Evolutionary conservation across 768 basidiomycete species (phyloP), one percentile per base, ranked within the genome.

Genomic region (Lactarius sanguifluus): DNA sequence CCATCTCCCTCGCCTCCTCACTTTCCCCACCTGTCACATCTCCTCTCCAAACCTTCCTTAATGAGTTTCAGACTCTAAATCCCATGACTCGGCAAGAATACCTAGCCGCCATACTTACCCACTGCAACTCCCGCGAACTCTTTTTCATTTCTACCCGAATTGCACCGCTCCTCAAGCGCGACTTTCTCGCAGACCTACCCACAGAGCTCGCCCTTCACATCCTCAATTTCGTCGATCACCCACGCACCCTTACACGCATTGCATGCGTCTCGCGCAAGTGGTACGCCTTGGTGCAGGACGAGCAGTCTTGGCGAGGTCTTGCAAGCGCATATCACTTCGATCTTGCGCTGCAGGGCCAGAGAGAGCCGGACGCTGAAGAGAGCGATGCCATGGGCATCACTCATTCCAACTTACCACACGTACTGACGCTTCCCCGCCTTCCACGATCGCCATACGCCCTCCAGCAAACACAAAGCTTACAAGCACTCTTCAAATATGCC

Each of bases 121-220:
- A 40, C 8, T 69, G 67, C 57, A 60, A 68, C 9, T 43, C 70
- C 36, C 62, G 61, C 56, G 70, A 71, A 30, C 65, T 69, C 5
- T 65, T 63, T 36, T 65, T 66, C 64, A 60, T 71, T 40, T 62
- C 64, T 23, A 66, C 70, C 5, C 60, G 57, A 23, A 64, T 71
- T 36, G 70, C 68, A 6, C 70, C 70, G 10, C 64, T 65, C 59
- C 68, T 69, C 40, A 69, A 71, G 50, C 70, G 70, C 32, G 70
- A 71, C 43, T 69, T 71, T 50, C 68, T 71, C 20, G 55, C 62
- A 40, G 68, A 69, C 34, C 40, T 71, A 25, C 70, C 70, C 10
- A 59, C 60, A 41, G 70, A 71, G 30, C 70, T 71, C 40, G 65
- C 68, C 18, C 68, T 71, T 18, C 64, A 69, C 47, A 63, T 69